phyloP scores from a whole-genome alignment of 441 rosid species.

The Eutrema salsugineum region DNA sequence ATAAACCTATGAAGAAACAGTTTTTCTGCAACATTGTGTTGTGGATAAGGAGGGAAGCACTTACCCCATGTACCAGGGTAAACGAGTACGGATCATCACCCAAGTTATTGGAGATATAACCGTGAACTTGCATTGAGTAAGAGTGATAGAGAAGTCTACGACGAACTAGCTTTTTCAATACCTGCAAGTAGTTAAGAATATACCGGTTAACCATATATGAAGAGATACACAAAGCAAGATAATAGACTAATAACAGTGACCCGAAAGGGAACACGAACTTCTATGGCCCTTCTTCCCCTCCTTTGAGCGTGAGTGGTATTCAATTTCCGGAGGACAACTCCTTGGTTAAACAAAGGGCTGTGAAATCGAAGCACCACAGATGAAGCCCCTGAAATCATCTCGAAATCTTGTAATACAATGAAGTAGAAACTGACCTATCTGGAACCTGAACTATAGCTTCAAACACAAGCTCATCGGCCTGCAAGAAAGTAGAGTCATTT shows the following conservation, averaged over 20 bases:
- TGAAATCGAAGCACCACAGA: conserved; percentile 37
- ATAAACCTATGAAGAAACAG: not conserved
- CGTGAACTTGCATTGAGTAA: conserved; percentile 95
- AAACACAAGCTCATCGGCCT: conserved; percentile 86
- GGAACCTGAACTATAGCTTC: conserved; percentile 80
- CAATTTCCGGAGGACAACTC: conserved; percentile 79
- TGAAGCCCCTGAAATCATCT: conserved; percentile 22
- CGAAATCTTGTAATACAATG: conserved; percentile 6
- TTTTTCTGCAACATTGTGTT: not conserved
- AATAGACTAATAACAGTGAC: not conserved
- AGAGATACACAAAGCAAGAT: not conserved
- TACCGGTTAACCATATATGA: not conserved
- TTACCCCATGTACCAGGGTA: conserved; percentile 89
- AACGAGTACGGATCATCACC: conserved; percentile 45
- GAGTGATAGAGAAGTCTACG: conserved; percentile 86
- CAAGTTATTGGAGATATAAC: conserved; percentile 50
- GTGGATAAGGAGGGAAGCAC: conserved; percentile 14
- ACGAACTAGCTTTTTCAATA: conserved; percentile 76
- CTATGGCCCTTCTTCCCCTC: conserved; percentile 87
- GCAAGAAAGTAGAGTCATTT: conserved; percentile 4
- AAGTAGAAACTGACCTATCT: conserved; percentile 50
- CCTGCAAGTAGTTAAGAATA: conserved; percentile 41
- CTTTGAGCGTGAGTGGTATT: conserved; percentile 74
- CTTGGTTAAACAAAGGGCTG: conserved; percentile 81
- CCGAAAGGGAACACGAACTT: conserved; percentile 42